Evolutionary conservation across 768 basidiomycete species (phyloP).

Genomic region (Xerocomus potaroensis): DNA sequence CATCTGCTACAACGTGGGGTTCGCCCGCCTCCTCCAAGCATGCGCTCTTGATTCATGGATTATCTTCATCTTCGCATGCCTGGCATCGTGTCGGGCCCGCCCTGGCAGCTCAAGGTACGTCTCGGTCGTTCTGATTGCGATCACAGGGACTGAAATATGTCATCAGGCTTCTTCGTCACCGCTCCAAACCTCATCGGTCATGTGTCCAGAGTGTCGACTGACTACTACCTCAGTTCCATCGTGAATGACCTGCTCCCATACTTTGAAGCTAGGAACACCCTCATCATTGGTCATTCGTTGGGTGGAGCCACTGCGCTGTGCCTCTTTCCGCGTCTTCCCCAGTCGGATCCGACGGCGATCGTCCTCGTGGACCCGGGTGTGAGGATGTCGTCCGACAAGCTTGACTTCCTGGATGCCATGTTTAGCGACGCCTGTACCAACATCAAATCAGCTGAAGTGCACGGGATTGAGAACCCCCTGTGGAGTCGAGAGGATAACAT

Average conservation of each 20-base stretch:
- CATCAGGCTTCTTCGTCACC: slow-evolving; percentile 19
- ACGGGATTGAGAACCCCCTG: slow-evolving; percentile 5
- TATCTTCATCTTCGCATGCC: slow-evolving; percentile 15
- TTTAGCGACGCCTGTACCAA: not conserved
- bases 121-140: not conserved
- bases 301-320: slow-evolving; percentile 2
- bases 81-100: slow-evolving; percentile 18
- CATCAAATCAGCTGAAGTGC: not conserved
- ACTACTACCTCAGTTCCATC: slow-evolving; percentile 13
- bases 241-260: slow-evolving; percentile 18
- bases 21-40: slow-evolving; percentile 19
- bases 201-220: slow-evolving; percentile 4
- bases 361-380: slow-evolving; percentile 20
- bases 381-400: not conserved
- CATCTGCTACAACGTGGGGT: slow-evolving; percentile 22
- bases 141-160: not conserved
- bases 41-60: slow-evolving; percentile 26
- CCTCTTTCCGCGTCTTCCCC: slow-evolving; percentile 9
- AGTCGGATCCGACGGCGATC: slow-evolving; percentile 9
- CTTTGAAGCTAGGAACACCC: slow-evolving; percentile 4
- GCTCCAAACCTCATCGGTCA: slow-evolving; percentile 24
- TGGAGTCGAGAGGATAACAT: slow-evolving; percentile 13
- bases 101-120: slow-evolving; percentile 15
- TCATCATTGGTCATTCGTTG: slow-evolving; percentile 21
- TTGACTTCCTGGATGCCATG: not conserved